Evolutionary conservation across 1,284 basidiomycete genomes (phyloP).

Genomic region (Naganishia sp.): DNA sequence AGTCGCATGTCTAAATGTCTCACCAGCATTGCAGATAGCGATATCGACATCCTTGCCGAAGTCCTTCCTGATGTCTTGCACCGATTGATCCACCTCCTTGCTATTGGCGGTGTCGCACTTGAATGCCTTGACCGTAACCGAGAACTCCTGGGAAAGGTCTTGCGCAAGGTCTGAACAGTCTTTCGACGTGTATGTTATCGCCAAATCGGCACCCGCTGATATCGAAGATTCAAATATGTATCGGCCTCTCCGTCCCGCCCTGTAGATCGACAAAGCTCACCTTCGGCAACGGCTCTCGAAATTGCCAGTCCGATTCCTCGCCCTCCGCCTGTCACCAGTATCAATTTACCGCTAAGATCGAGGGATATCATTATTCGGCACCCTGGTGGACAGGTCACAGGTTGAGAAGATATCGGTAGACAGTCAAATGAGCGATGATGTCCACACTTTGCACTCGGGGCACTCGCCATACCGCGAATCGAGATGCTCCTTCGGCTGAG

Average conservation of each 20-base stretch:
- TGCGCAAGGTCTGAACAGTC: constrained; percentile 40
- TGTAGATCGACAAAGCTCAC: constrained; percentile 26
- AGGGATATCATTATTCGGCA: constrained; percentile 33
- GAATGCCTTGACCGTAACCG: constrained; percentile 44
- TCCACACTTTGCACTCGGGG: too few species aligned
- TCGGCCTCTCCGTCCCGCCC: neutral
- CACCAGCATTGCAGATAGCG: constrained; percentile 38
- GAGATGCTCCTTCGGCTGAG: too few species aligned
- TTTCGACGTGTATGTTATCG: constrained; percentile 49
- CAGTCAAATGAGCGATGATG: too few species aligned
- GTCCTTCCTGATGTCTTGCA: constrained; percentile 38
- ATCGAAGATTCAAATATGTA: neutral
- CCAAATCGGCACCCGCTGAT: constrained; percentile 45
- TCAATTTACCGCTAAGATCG: constrained; percentile 43
- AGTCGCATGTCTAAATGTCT: too few species aligned
- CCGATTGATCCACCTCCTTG: constrained; percentile 39
- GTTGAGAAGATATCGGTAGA: too few species aligned
- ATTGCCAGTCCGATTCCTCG: constrained; percentile 40
- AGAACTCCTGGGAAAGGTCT: constrained; percentile 38
- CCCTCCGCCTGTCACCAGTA: constrained; percentile 40
- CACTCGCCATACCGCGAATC: too few species aligned
- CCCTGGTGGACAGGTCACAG: too few species aligned
- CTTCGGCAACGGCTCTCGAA: constrained; percentile 39
- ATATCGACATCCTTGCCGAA: constrained; percentile 46
- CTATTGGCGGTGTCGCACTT: constrained; percentile 44